Evolutionary conservation across 371 early-diverging fungal species (phyloP).

Genomic region (Phascolomyces articulosus): DNA sequence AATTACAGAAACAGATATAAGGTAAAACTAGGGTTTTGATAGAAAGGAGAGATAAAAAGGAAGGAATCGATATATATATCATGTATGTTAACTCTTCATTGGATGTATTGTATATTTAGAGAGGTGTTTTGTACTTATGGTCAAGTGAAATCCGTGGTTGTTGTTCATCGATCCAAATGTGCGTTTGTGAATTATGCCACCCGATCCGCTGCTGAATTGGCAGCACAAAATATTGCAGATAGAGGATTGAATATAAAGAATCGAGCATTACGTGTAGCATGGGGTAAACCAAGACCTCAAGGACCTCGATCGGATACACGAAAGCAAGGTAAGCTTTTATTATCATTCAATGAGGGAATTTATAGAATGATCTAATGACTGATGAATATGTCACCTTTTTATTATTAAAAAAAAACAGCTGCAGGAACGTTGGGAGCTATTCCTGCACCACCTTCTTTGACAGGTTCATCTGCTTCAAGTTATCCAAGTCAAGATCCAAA

Average conservation of each 20-base stretch:
- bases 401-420: no score
- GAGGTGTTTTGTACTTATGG: slow-evolving; percentile 83
- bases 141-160: slow-evolving; percentile 86
- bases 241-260: slow-evolving; percentile 56
- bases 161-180: slow-evolving; percentile 77
- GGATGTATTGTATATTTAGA: slow-evolving; percentile 26
- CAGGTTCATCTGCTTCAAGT: slow-evolving; percentile 23
- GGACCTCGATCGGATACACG: slow-evolving; percentile 50
- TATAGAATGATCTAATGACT: no score
- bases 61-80: not conserved
- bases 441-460: slow-evolving; percentile 48
- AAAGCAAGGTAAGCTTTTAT: slow-evolving; percentile 22
- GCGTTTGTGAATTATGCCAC: slow-evolving; percentile 90
- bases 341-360: no score
- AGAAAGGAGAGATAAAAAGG: not conserved
- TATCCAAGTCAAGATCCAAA: slow-evolving; percentile 58
- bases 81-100: no score
- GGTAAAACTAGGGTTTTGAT: slow-evolving; percentile 36
- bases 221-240: slow-evolving; percentile 61
- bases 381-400: no score
- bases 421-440: not conserved
- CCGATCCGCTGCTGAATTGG: slow-evolving; percentile 78
- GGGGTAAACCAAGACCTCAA: slow-evolving; percentile 67
- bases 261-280: slow-evolving; percentile 55
- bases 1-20: slow-evolving; percentile 72